phyloP scores from a whole-genome alignment of 2,329 filamentous ascomycete species.

The Aspergillus thermomutatus region DNA sequence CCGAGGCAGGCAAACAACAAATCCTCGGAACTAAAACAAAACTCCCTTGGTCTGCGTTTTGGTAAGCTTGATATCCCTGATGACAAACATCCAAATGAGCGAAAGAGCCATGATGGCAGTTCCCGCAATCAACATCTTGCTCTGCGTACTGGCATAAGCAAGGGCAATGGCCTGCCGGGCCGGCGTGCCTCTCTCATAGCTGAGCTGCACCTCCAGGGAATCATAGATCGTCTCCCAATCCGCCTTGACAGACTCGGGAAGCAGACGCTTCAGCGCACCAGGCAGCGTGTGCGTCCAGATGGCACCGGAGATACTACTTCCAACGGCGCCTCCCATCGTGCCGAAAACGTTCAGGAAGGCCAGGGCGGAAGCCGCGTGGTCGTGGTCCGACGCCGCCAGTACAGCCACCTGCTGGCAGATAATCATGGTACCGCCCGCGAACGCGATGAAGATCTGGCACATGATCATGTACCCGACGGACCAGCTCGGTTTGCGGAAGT shows the following conservation, averaged over 20 bases:
- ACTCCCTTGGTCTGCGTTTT: not conserved
- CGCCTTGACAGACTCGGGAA: slow-evolving; percentile 17
- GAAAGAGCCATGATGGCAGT: slow-evolving; percentile 10
- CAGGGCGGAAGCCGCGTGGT: slow-evolving; percentile 55
- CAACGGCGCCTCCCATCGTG: slow-evolving; percentile 54
- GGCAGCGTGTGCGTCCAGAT: slow-evolving; percentile 44
- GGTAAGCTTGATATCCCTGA: slow-evolving; percentile 7
- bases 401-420: slow-evolving; percentile 55
- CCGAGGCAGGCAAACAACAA: not conserved
- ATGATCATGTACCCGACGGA: slow-evolving; percentile 55
- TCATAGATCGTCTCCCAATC: slow-evolving; percentile 11
- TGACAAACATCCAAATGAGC: slow-evolving; percentile 7
- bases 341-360: slow-evolving; percentile 56
- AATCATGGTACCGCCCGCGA: slow-evolving; percentile 52
- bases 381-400: slow-evolving; percentile 53
- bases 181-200: slow-evolving; percentile 36
- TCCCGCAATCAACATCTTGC: slow-evolving; percentile 34
- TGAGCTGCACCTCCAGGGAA: slow-evolving; percentile 11
- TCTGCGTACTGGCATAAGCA: slow-evolving; percentile 46
- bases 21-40: not conserved
- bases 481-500: slow-evolving; percentile 49
- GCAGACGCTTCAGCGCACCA: slow-evolving; percentile 38
- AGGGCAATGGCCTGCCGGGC: slow-evolving; percentile 41
- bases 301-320: slow-evolving; percentile 54
- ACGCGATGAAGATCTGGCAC: slow-evolving; percentile 58